Conservation (phyloP, 78 protist species). For the Chrysochromulina parva region DNA sequence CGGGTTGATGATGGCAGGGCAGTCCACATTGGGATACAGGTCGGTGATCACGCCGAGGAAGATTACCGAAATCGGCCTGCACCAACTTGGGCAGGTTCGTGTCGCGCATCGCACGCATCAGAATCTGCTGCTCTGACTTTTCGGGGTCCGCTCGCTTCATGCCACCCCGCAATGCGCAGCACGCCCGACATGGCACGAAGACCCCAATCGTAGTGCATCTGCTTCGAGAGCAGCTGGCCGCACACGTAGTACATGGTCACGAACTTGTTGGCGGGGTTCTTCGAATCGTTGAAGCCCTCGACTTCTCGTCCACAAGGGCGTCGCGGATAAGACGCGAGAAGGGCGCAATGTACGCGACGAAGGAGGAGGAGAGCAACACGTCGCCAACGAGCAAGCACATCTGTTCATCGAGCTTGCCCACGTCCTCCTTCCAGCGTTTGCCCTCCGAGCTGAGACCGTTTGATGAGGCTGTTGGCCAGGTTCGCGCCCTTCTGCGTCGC, state of each 20-base stretch:
- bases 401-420: too few relatives aligned
- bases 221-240: constrained; percentile 82
- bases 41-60: constrained; percentile 73
- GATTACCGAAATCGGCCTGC: constrained; percentile 68
- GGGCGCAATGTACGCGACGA: too few relatives aligned
- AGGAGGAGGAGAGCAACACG: too few relatives aligned
- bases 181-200: constrained; percentile 89
- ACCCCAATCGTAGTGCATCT: too few relatives aligned
- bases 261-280: constrained; percentile 75
- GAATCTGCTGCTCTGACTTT: constrained; percentile 67
- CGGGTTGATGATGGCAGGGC: background rate
- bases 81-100: constrained; percentile 85
- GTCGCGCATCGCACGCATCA: constrained; percentile 89
- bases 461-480: too few relatives aligned
- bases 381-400: too few relatives aligned
- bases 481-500: too few relatives aligned
- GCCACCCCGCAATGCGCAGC: constrained; percentile 84
- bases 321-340: too few relatives aligned
- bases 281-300: constrained; percentile 59
- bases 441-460: too few relatives aligned
- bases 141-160: constrained; percentile 77
- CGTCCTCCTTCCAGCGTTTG: too few relatives aligned
- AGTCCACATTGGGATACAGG: constrained; percentile 65
- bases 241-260: constrained; percentile 73
- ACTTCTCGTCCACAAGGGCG: too few relatives aligned